Percentiles rank a stretch among this genome's conserved stretches.
These are phyloP conservation scores for Debaryomycetaceae sp. DNA, from an alignment of 1,139 yeast species.

Conservation along the genomic window DNA sequence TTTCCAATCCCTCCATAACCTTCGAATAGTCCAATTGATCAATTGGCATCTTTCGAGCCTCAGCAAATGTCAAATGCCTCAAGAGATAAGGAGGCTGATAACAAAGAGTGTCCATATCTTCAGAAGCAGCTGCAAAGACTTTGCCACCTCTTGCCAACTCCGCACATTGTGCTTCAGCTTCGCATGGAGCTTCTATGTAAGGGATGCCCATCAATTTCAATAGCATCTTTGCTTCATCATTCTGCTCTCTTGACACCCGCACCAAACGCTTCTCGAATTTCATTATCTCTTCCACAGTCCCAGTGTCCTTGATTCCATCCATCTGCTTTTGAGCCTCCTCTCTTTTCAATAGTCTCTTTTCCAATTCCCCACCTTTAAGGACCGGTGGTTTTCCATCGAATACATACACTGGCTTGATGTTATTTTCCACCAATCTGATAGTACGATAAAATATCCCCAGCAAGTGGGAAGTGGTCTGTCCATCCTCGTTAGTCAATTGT, in stretches of 20 bases:
- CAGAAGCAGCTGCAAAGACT: conserved; percentile 96
- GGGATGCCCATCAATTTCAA: conserved; percentile 93
- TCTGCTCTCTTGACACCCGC: conserved; percentile 81
- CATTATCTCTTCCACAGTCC: conserved; percentile 72
- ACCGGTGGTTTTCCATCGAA: conserved; percentile 96
- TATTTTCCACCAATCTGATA: conserved; percentile 80
- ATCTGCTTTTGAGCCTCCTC: conserved; percentile 79
- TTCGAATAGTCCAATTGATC: conserved; percentile 72
- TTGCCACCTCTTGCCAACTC: conserved; percentile 82
- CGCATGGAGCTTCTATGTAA: conserved; percentile 89
- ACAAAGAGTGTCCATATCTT: conserved; percentile 97
- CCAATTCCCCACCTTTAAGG: conserved; percentile 88
- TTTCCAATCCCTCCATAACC: conserved; percentile 72
- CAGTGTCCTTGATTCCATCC: conserved; percentile 73
- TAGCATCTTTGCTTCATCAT: conserved; percentile 85
- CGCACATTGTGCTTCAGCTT: conserved; percentile 99
- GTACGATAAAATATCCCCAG: conserved; percentile 97
- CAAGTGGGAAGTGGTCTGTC: conserved; percentile 92
- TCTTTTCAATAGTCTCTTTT: conserved; percentile 74
- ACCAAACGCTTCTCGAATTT: conserved; percentile 86
- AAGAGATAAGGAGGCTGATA: conserved; percentile 80
- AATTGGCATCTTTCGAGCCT: conserved; percentile 88
- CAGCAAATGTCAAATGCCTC: conserved; percentile 90
- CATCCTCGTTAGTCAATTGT: conserved; percentile 80
- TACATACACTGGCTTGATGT: conserved; percentile 93